These are phyloP conservation scores for Fusarium nanum DNA, from an alignment of 2,329 filamentous ascomycete genomes.

Conservation along the genomic window DNA sequence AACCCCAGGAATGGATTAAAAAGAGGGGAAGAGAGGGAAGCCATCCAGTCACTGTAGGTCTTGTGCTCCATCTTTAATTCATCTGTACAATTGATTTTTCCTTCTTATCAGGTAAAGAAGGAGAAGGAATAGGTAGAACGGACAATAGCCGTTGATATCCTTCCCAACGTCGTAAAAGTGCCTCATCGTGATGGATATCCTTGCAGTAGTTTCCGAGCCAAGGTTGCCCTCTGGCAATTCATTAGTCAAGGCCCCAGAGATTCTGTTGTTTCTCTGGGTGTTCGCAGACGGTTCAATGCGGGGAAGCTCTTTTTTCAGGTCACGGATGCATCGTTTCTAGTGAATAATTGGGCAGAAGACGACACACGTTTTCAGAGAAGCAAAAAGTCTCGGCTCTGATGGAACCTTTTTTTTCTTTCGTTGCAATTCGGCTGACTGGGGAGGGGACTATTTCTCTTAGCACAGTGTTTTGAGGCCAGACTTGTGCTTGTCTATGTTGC, in stretches of 20 bases:
- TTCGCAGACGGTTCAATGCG: conserved; percentile 31
- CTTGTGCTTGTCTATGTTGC: neutral
- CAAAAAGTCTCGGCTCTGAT: conserved; percentile 29
- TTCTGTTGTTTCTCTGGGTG: conserved; percentile 12
- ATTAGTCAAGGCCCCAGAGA: conserved; percentile 25
- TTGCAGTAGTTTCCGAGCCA: conserved; percentile 36
- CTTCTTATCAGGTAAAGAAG: conserved; percentile 1
- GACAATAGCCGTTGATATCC: conserved; percentile 8
- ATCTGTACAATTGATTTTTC: neutral
- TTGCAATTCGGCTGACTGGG: conserved; percentile 16
- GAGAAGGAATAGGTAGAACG: neutral
- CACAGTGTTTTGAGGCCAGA: conserved; percentile 25
- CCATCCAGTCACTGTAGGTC: neutral
- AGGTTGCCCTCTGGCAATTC: conserved; percentile 26
- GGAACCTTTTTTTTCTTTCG: conserved; percentile 6
- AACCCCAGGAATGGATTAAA: conserved; percentile 19
- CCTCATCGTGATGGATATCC: conserved; percentile 29
- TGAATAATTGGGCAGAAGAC: conserved; percentile 18
- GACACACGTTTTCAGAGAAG: conserved; percentile 31
- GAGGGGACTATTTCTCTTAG: conserved; percentile 11
- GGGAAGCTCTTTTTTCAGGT: conserved; percentile 35
- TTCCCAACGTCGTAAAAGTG: conserved; percentile 15
- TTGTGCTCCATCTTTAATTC: neutral
- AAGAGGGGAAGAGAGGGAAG: conserved; percentile 10
- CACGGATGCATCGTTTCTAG: conserved; percentile 37